Conservation (phyloP, 208 protist species). For the Borovskyia barvae region DNA sequence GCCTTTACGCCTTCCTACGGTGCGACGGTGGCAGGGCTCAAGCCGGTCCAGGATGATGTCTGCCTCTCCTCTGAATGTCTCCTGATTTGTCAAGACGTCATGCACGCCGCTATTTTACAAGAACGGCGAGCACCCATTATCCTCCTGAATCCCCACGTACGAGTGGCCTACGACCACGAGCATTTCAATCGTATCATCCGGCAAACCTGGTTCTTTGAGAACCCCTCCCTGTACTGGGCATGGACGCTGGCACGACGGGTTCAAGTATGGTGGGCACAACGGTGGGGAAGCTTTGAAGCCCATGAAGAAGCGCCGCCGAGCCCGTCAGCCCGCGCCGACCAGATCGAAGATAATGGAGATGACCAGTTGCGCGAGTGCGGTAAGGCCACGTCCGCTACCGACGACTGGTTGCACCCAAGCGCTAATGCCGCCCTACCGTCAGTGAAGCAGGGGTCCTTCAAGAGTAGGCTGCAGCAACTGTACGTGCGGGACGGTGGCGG, state of each 20-base stretch:
- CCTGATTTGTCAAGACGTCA: constrained; percentile 59
- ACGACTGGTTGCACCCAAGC: constrained; percentile 27
- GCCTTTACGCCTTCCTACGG: constrained; percentile 55
- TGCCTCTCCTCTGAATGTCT: constrained; percentile 75
- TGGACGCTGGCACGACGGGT: constrained; percentile 19
- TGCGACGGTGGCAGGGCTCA: constrained; percentile 13
- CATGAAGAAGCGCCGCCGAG: not conserved
- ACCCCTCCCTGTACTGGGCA: constrained; percentile 24
- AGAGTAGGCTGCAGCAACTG: not conserved
- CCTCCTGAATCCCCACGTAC: constrained; percentile 71
- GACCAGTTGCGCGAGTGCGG: constrained; percentile 2
- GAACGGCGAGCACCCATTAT: constrained; percentile 47
- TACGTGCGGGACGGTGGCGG: constrained; percentile 6
- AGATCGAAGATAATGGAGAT: not conserved
- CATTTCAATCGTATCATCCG: constrained; percentile 41
- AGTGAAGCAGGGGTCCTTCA: not conserved
- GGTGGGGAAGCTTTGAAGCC: not conserved
- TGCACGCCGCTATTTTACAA: constrained; percentile 44
- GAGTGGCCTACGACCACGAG: constrained; percentile 51
- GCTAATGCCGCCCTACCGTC: not conserved
- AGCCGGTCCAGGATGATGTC: constrained; percentile 32
- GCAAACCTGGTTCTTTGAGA: constrained; percentile 23
- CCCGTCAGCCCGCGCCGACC: not conserved
- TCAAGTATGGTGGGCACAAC: constrained; percentile 18
- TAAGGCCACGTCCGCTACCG: constrained; percentile 19